A percentile compares a stretch with the other conserved stretches of the same genome.
phyloP scores from a whole-genome alignment of 331 rosid species.

The Erythrophleum ivorense region DNA sequence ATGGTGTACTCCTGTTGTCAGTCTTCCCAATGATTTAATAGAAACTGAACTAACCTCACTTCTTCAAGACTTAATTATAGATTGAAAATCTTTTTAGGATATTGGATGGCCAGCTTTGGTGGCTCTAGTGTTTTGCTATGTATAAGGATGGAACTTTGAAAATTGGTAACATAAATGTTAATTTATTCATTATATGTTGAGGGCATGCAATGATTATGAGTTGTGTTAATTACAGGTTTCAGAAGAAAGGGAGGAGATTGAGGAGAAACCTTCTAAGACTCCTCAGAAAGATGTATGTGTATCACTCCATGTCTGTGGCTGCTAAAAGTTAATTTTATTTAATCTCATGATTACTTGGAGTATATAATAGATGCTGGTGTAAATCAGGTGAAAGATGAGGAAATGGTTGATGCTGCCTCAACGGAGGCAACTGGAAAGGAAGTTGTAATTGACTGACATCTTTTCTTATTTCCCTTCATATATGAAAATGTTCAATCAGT shows the following conservation, averaged over 20 bases:
- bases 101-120: background rate
- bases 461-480: background rate
- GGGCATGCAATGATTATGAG: background rate
- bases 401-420: slow-evolving; percentile 57
- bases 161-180: background rate
- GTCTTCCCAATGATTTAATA: background rate
- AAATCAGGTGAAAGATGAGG: slow-evolving; percentile 39
- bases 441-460: slow-evolving; percentile 34
- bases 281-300: background rate
- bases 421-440: slow-evolving; percentile 19
- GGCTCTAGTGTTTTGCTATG: slow-evolving; percentile 16
- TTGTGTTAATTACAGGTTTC: background rate
- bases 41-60: slow-evolving; percentile 15
- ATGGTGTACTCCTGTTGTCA: background rate
- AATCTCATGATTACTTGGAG: background rate
- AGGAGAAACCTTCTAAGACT: background rate
- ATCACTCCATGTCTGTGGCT: background rate
- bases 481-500: background rate
- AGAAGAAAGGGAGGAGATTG: slow-evolving; percentile 21
- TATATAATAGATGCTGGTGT: background rate
- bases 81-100: background rate
- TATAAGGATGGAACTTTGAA: background rate
- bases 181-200: background rate
- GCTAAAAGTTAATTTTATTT: background rate
- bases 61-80: slow-evolving; percentile 4